A percentile compares a stretch with the other conserved stretches of the same genome.
phyloP scores from a whole-genome alignment of 306 rosid species.

The Betula pendula region DNA sequence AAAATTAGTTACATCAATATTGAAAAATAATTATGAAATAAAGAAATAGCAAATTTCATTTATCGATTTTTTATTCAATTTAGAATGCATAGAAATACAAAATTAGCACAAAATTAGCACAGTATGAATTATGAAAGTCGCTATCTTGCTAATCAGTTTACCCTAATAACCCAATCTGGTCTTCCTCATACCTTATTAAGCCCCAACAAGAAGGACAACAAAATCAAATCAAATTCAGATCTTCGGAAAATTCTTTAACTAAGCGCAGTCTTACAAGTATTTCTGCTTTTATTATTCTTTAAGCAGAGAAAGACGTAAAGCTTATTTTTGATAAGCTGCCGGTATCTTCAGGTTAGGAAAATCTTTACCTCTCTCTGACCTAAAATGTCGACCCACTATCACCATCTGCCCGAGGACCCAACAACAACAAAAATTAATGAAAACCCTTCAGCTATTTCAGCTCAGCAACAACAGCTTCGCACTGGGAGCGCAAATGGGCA shows the following conservation, averaged over 20 bases:
- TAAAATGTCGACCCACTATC: slow-evolving; percentile 31
- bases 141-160: not conserved
- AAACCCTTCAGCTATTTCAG: slow-evolving; percentile 30
- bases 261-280: not conserved
- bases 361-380: slow-evolving; percentile 20
- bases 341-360: slow-evolving; percentile 8
- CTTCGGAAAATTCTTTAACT: not conserved
- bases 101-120: too few relatives aligned
- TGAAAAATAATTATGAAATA: too few relatives aligned
- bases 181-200: not conserved
- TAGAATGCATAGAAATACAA: not conserved
- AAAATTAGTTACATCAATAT: too few relatives aligned
- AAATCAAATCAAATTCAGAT: not conserved
- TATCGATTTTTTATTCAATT: not conserved
- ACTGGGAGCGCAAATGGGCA: slow-evolving; percentile 29
- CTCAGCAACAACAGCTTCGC: slow-evolving; percentile 11
- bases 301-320: not conserved
- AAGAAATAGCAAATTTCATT: too few relatives aligned
- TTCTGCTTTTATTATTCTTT: not conserved
- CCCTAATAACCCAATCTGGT: not conserved
- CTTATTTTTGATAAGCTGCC: slow-evolving; percentile 6
- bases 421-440: slow-evolving; percentile 19
- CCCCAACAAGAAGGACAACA: not conserved
- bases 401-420: slow-evolving; percentile 18
- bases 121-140: not conserved